Evolutionary conservation across 2,329 filamentous ascomycete genomes (phyloP).

Genomic region (Talaromyces albobiverticillius): DNA sequence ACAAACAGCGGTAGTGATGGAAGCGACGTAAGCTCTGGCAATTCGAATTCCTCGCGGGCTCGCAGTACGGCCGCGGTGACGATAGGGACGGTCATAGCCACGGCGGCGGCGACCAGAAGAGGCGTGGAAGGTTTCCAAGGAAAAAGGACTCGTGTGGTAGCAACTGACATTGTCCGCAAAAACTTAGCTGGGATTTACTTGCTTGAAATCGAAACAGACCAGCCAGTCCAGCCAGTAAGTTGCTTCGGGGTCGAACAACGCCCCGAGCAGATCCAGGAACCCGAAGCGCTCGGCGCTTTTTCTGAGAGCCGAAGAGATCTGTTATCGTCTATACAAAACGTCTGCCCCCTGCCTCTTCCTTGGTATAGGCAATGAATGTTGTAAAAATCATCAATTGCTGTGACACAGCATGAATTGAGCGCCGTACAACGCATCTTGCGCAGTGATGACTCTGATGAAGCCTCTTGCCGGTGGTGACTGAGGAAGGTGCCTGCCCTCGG

Average conservation of each 20-base stretch:
- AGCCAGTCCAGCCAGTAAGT: too few relatives aligned
- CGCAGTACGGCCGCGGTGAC: neutral
- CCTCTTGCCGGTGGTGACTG: too few relatives aligned
- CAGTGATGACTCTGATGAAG: too few relatives aligned
- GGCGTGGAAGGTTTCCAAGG: neutral
- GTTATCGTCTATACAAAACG: too few relatives aligned
- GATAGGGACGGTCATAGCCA: slow-evolving; percentile 6
- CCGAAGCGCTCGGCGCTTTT: slow-evolving; percentile 2
- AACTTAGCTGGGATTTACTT: neutral
- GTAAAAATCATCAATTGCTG: too few relatives aligned
- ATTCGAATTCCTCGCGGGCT: neutral
- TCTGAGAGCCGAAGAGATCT: neutral
- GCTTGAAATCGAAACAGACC: neutral
- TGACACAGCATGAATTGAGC: too few relatives aligned
- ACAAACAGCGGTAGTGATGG: slow-evolving; percentile 40
- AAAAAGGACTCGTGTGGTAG: neutral
- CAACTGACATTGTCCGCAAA: neutral
- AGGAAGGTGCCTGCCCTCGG: too few relatives aligned
- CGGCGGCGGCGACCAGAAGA: neutral
- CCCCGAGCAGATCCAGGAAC: too few relatives aligned
- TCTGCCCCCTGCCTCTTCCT: too few relatives aligned
- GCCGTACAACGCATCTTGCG: too few relatives aligned
- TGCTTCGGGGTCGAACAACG: too few relatives aligned
- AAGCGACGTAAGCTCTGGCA: slow-evolving; percentile 23
- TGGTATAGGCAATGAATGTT: too few relatives aligned